Evolutionary conservation across 805 yeast species (phyloP).

Genomic region (Metschnikowia peoriensis): DNA sequence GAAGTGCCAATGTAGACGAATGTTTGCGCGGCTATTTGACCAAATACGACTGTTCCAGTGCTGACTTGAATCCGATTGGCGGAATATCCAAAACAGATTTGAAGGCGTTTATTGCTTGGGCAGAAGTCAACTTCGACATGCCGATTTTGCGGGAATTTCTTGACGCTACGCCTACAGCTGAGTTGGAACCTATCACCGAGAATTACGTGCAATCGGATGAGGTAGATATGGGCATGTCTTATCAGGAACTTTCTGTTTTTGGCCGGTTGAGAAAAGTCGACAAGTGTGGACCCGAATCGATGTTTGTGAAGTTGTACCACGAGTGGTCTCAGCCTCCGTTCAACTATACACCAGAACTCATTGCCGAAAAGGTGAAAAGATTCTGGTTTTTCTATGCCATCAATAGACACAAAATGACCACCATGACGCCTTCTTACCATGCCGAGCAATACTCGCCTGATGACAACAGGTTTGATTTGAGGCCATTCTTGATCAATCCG

Average conservation of each 20-base stretch:
- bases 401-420: constrained; percentile 95
- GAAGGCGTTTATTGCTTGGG: constrained; percentile 81
- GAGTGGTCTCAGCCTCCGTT: constrained; percentile 78
- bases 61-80: constrained; percentile 98
- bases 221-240: constrained; percentile 97
- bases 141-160: constrained; percentile 79
- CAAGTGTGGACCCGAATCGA: constrained; percentile 94
- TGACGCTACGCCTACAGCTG: constrained; percentile 96
- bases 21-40: constrained; percentile 93
- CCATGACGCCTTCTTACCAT: constrained; percentile 95
- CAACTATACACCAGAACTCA: constrained; percentile 72
- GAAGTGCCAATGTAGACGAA: constrained; percentile 97
- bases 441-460: constrained; percentile 99
- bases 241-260: constrained; percentile 87
- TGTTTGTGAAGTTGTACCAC: constrained; percentile 87
- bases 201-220: constrained; percentile 95
- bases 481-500: constrained; percentile 95
- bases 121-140: constrained; percentile 62
- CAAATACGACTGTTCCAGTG: constrained; percentile 95
- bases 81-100: constrained; percentile 94
- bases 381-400: constrained; percentile 93
- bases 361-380: constrained; percentile 88
- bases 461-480: constrained; percentile 90
- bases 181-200: constrained; percentile 92
- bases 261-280: constrained; percentile 89